Evolutionary conservation across 176 grass and related monocot species (phyloP).

Genomic region (Eleusine indica): DNA sequence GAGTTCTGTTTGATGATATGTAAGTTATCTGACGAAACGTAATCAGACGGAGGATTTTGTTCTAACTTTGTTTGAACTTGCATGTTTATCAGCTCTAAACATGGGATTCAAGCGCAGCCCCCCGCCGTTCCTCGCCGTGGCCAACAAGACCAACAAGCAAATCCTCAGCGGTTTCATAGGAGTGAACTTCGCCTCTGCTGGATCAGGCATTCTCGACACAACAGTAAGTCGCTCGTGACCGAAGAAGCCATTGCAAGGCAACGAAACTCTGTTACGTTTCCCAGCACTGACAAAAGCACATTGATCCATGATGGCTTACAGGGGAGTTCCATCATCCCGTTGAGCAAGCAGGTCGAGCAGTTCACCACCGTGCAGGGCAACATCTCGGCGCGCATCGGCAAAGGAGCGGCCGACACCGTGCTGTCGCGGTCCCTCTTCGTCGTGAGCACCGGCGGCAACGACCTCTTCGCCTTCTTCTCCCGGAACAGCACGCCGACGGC

Average conservation of each 20-base stretch:
- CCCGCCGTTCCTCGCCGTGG: conserved; percentile 70
- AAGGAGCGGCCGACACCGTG: conserved; percentile 29
- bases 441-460: conserved; percentile 77
- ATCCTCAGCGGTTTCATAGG: conserved; percentile 58
- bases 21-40: not conserved
- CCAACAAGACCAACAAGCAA: conserved; percentile 54
- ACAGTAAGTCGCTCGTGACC: conserved; percentile 44
- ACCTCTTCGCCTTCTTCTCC: conserved; percentile 74
- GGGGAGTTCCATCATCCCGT: conserved; percentile 53
- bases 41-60: not conserved
- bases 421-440: conserved; percentile 70
- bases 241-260: not conserved
- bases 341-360: conserved; percentile 62
- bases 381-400: conserved; percentile 50
- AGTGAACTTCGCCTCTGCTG: conserved; percentile 92
- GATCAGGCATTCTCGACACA: conserved; percentile 87
- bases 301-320: not conserved
- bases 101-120: conserved; percentile 95
- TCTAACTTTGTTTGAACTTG: not conserved
- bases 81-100: conserved; percentile 46
- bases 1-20: not conserved
- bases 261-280: not conserved
- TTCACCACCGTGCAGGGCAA: conserved; percentile 51
- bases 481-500: conserved; percentile 47
- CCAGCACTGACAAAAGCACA: not conserved